Evolutionary conservation across 2,329 filamentous ascomycete genomes (phyloP).

Genomic region (Penicillium sp.): DNA sequence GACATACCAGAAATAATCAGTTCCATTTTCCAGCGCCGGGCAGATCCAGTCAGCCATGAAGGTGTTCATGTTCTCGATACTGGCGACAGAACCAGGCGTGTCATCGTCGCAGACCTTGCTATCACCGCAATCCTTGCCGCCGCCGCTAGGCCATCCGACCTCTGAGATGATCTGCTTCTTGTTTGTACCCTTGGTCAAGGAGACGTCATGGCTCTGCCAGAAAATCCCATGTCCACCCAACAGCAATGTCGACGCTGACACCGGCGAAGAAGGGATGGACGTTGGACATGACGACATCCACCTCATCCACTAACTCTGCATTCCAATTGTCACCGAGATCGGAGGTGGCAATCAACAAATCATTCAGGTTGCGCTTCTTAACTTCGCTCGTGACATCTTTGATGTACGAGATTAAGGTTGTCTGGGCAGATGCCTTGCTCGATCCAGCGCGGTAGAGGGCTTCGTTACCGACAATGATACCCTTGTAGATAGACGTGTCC

Average conservation of each 20-base stretch:
- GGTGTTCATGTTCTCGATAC: conserved; percentile 75
- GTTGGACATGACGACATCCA: conserved; percentile 93
- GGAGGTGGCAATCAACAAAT: conserved; percentile 77
- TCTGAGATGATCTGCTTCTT: conserved; percentile 83
- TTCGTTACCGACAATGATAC: conserved; percentile 64
- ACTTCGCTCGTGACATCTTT: conserved; percentile 69
- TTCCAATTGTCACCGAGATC: conserved; percentile 91
- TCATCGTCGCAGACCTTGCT: conserved; percentile 55
- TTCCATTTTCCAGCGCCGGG: conserved; percentile 72
- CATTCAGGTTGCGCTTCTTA: conserved; percentile 60
- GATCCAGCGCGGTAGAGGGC: conserved; percentile 54
- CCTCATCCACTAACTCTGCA: conserved; percentile 61
- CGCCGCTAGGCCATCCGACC: conserved; percentile 83
- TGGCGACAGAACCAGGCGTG: conserved; percentile 68
- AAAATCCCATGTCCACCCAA: conserved; percentile 83
- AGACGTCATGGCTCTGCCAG: conserved; percentile 69
- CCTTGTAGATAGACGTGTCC: conserved; percentile 53
- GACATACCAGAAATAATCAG: conserved; percentile 84
- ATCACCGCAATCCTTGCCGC: conserved; percentile 73
- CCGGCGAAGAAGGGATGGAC: conserved; percentile 96
- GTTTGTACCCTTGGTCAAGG: conserved; percentile 57
- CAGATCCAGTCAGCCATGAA: conserved; percentile 88
- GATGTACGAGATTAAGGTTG: conserved; percentile 63
- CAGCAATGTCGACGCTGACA: conserved; percentile 63
- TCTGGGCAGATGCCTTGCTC: conserved; percentile 61